Base-by-base conservation (phyloP, 2,329 filamentous ascomycete genomes). In the Fusarium annulatum region DNA sequence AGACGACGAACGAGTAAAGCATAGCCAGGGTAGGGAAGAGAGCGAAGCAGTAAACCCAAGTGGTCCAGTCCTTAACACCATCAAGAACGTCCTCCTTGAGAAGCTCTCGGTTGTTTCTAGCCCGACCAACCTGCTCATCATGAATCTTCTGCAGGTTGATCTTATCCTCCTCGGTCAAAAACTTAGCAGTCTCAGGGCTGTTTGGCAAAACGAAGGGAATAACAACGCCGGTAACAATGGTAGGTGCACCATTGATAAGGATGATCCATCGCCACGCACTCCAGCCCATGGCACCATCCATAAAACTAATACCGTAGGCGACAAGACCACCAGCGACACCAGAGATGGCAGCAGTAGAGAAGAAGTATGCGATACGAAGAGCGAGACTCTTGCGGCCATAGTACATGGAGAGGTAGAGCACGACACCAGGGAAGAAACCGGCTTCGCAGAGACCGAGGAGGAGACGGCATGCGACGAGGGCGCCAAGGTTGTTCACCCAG, bases 221-320 rank as follows among this genome's bases (percentile, higher is more conserved):
- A 1, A 83, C 77, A 8, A 89, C 77, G 0, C 89, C 90, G 0
- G 90, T 79, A 4, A 90, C 36, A 23, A 91, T 82, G 6, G 73
- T 76, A 19, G 73, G 73, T 5, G 64, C 48, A 2, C 91, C 91
- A 77, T 85, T 82, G 38, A 90, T 79, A 55, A 89, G 87, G 79
- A 92, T 84, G 71, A 92, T 90, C 91, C 90, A 93, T 39, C 91
- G 81, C 91, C 91, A 93, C 3, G 88, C 91, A n/a, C 83, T 80
- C 65, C 87, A 84, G 6, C 89, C 89, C 3, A 84, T 81, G 4
- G 87, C 77, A 1, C 89, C 89, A 63, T 92, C 87, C 86, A 93
- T 90, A 75, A 88, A 88, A 1, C 88, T 88, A 69, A 92, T 90
- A 0, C 84, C 90, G 67, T 90, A 92, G 0, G 91, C 91, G 2